Percentiles rank a stretch among this genome's conserved stretches.
phyloP scores from a whole-genome alignment of 208 protist species.

The Leishmania major region DNA sequence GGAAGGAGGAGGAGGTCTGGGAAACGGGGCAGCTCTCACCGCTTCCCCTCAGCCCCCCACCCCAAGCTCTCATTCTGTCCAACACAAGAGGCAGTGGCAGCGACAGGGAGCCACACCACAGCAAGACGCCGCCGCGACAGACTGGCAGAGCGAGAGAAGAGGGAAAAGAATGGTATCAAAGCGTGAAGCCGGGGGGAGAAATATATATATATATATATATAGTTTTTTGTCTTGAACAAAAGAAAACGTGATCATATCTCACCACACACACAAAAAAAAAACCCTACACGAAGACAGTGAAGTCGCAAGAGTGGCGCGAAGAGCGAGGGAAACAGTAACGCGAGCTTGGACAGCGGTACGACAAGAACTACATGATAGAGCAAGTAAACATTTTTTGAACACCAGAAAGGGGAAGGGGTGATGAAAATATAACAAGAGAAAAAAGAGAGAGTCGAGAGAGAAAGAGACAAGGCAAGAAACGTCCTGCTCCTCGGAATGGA shows the following conservation, averaged over 20 bases:
- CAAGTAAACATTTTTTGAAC: background rate
- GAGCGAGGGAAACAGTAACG: too few species aligned
- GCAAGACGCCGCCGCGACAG: background rate
- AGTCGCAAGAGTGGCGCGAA: background rate
- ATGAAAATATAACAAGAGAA: background rate
- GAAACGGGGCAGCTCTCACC: background rate
- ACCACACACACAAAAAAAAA: background rate
- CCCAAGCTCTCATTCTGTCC: background rate
- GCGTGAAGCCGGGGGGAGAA: background rate
- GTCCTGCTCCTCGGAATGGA: background rate
- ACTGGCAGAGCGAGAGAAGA: background rate
- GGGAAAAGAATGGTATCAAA: background rate
- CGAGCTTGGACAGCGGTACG: too few species aligned
- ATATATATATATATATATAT: background rate
- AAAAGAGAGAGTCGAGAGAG: background rate
- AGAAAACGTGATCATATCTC: background rate
- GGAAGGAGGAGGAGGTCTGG: background rate
- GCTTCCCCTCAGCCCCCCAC: background rate
- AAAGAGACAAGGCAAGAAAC: background rate
- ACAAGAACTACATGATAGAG: background rate
- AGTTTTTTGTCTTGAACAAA: background rate
- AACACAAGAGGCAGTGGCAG: background rate
- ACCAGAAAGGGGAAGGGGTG: background rate
- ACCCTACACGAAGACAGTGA: background rate
- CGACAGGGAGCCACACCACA: background rate